Base-by-base conservation (phyloP, 2,329 filamentous ascomycete genomes). In the Lasiodiplodia citricola region DNA sequence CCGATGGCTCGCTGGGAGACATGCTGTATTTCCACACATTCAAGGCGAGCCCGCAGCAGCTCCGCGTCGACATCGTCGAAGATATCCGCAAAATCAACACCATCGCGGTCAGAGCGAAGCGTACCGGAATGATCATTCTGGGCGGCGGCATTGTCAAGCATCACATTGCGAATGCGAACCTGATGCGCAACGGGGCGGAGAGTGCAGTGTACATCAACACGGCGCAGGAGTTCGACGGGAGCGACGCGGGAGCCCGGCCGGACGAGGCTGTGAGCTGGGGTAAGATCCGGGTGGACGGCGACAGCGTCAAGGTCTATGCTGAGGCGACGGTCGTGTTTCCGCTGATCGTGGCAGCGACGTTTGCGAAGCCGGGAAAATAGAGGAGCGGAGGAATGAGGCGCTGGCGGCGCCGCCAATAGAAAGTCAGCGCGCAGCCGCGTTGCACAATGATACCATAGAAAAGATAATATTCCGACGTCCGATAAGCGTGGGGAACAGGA, bases 21-120 rank as follows among this genome's bases (percentile, higher is more conserved):
- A 99, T 99, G 96, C 85, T 99, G 51, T 98, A 97, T 82, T 98
- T 99, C 80, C 95, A 99, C 83, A 97, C 94, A 0, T 99, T 94
- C 87, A 96, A 95, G 79, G 83, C 92, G 0, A 94, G 92, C 2
- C 95, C 95, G 3, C 83, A 84, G 70, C 92, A 95, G 79, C 86
- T 99, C 52, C 89, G 90, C 68, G 88, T 97, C 70, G 96, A 98
- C 78, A 93, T 98, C 69, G 93, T 97, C 25, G 92, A 96, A 76
- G 96, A 99, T 76, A 96, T 99, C 70, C 90, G 96, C 23, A 90
- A 87, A 70, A 94, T 99, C 80, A 99, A 99, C 82, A 96, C 92
- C 16, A 90, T 98, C 71, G 90, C 95, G 0, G 92, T 98, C 38
- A 86, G 92, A 16, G 96, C 96, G 2, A 93, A 94, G 81, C 86